Base-by-base conservation (phyloP, 2,329 filamentous ascomycete species). In the Capronia americana region DNA sequence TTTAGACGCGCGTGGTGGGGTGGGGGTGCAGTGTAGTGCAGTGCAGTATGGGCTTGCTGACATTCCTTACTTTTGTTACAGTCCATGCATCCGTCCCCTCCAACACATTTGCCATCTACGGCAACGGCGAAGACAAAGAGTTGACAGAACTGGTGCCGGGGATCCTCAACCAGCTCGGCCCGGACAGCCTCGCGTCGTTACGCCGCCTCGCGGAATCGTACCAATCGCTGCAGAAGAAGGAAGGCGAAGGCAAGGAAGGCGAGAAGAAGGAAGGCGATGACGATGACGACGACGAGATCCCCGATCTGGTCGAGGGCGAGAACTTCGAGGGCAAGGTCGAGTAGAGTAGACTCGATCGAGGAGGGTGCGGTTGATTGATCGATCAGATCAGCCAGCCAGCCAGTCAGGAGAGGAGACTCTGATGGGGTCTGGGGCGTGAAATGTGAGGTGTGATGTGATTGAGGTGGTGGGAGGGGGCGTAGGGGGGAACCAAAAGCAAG, bases 41-140 rank as follows among this genome's bases (percentile, higher is more conserved):
- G 5, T 8, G 6, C 14, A 41, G 14, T 17, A 54, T 7, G 12
- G 12, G n/a, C 11, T 30, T 23, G 44, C 57, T 48, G 46, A 71
- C 57, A 59, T 38, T 28, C 24, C 28, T 17, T 5, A 6, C 20
- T 38, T 51, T 46, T 26, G 17, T 28, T 70, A 69, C 75, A 99
- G 95, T 99, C 73, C 95, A 99, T 85, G 95, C 94, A 73, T 92
- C 95, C 70, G 93, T 98, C 75, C 93, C 94, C 76, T 89, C 93
- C 83, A 99, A 99, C 90, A 99, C 95, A 81, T 99, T 98, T 82
- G 95, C 95, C 84, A 96, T 99, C 86, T 99, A 98, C 87, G 95
- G 95, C 76, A 90, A 92, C 81, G 95, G 94, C 73, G 95, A 99
- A 86, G 95, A 99, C 85, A 99, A 99, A 89, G 95, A 99, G 86